Conservation (phyloP, 2,329 filamentous ascomycete genomes). For the Botryotinia calthae region DNA sequence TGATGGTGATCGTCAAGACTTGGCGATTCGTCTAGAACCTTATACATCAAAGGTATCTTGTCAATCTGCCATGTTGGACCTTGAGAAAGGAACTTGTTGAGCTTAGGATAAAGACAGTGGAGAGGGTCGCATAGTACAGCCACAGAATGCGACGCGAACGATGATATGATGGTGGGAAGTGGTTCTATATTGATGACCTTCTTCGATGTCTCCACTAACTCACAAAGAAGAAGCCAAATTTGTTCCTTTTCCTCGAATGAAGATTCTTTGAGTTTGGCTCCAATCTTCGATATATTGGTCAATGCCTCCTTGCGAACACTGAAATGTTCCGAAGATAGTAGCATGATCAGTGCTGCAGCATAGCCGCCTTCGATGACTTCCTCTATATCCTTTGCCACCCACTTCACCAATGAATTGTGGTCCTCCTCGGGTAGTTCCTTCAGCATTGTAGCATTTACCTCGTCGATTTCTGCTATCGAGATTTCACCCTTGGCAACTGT, state of each 20-base stretch:
- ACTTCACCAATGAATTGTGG: slow-evolving; percentile 55
- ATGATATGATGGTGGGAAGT: slow-evolving; percentile 70
- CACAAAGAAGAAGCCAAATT: slow-evolving; percentile 74
- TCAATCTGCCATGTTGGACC: slow-evolving; percentile 73
- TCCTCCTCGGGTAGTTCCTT: slow-evolving; percentile 40
- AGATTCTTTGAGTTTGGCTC: slow-evolving; percentile 62
- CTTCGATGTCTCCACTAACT: slow-evolving; percentile 72
- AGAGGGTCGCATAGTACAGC: slow-evolving; percentile 71
- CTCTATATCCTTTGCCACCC: slow-evolving; percentile 74
- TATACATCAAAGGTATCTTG: slow-evolving; percentile 67
- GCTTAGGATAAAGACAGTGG: slow-evolving; percentile 79
- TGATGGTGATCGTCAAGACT: slow-evolving; percentile 71
- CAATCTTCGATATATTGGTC: slow-evolving; percentile 64
- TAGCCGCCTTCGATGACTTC: slow-evolving; percentile 77
- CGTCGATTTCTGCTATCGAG: slow-evolving; percentile 24
- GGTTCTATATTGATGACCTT: slow-evolving; percentile 52
- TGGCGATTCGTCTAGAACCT: slow-evolving; percentile 62
- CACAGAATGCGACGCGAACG: slow-evolving; percentile 70
- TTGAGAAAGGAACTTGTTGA: slow-evolving; percentile 79
- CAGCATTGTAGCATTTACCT: slow-evolving; percentile 25
- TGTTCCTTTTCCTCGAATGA: slow-evolving; percentile 73
- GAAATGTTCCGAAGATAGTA: slow-evolving; percentile 70
- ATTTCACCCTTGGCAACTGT: slow-evolving; percentile 9
- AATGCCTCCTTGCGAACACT: slow-evolving; percentile 79
- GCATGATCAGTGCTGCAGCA: slow-evolving; percentile 65